These are phyloP conservation scores for Phyllostachys edulis DNA, from an alignment of 176 grass and related monocot species.

Conservation along the genomic window DNA sequence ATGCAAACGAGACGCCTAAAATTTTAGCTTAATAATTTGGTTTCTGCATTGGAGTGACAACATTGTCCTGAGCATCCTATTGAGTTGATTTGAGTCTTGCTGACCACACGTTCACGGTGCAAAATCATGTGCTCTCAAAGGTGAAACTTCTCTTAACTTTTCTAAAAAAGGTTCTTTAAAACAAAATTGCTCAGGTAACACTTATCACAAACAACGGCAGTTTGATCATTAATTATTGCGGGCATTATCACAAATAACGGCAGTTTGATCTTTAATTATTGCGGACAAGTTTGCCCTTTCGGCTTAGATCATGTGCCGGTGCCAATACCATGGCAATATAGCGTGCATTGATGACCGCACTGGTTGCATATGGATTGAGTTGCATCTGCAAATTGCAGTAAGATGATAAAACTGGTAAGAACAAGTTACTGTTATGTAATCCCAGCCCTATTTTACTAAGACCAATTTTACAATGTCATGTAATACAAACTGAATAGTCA, in stretches of 20 bases:
- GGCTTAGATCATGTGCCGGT: background rate
- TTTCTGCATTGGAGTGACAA: too few relatives aligned
- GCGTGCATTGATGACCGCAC: background rate
- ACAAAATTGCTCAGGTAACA: too few relatives aligned
- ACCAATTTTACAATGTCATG: background rate
- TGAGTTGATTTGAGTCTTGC: too few relatives aligned
- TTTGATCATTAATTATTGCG: background rate
- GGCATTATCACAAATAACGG: background rate
- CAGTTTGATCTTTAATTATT: background rate
- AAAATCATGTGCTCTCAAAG: background rate
- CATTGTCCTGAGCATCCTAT: too few relatives aligned
- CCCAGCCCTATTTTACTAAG: background rate
- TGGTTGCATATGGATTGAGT: background rate
- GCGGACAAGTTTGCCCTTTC: background rate
- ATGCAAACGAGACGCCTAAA: too few relatives aligned
- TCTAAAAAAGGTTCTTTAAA: too few relatives aligned
- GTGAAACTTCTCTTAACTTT: background rate
- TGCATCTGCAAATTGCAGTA: slow-evolving; percentile 7
- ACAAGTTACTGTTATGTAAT: background rate
- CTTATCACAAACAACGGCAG: too few relatives aligned
- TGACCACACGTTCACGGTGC: too few relatives aligned
- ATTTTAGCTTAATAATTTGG: too few relatives aligned
- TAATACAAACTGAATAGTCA: background rate
- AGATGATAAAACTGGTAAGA: background rate
- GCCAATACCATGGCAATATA: background rate